Evolutionary conservation across 805 yeast genomes (phyloP), one percentile per base, ranked within the genome.

Genomic region (Wickerhamomyces pijperi): DNA sequence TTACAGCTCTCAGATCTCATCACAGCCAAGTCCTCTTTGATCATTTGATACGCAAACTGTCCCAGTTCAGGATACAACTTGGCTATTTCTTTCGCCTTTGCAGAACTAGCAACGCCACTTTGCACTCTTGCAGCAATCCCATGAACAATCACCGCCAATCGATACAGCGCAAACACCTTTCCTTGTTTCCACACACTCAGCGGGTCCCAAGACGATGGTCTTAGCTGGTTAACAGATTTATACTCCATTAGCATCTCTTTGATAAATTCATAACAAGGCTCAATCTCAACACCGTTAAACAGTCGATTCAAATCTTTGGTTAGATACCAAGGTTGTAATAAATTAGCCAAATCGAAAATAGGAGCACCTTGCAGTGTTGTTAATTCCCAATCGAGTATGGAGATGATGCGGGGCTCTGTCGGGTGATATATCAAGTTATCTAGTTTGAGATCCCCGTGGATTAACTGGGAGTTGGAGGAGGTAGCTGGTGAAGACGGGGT

Each of bases 291-390:
- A 35, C 48, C 46, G 17, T 55, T 43, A 40, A 58, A 54, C 46
- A 37, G 55, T 38, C 38, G 36, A 46, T 69, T 68, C 40, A 70
- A 45, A 28, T 51, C 36, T 8, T 52, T 47, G 1, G 79, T 71
- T 41, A 72, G 49, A 34, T 60, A 64, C 49, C 66, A 74, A 12
- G 79, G 76, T 49, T 72, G 78, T 19, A 76, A 56, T 21, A 75
- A 60, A 49, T 76, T 76, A 15, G 79, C 72, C 23, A 76, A 56
- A 47, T 76, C 83, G 42, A 78, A 76, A 35, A 76, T 53, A 1
- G 83, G 83, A 46, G 76, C 79, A 0, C 83, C 83, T 41, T 72
- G n/a, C n/a, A n/a, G 60, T 0, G 82, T 76, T 45, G 80, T 74
- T 32, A 76, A 56, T 50, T 76, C 83, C 83, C 83, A 76, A 50